phyloP scores from a whole-genome alignment of 2,329 filamentous ascomycete genomes.

The Laburnicola sp. region DNA sequence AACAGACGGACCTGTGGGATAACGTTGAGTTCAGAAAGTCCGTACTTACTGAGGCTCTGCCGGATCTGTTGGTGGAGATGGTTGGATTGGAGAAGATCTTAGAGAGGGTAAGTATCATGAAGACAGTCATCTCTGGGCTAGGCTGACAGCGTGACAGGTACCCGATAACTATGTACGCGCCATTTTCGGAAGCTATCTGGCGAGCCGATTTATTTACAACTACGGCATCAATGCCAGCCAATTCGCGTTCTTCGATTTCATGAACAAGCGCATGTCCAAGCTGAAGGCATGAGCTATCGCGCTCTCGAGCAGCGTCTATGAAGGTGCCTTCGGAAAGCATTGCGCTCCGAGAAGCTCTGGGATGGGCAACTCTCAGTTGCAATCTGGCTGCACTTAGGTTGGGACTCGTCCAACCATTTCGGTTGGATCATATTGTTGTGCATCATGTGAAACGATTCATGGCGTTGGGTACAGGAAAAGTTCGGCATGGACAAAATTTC shows the following conservation, averaged over 20 bases:
- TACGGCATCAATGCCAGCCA: constrained; percentile 91
- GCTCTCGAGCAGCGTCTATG: not conserved
- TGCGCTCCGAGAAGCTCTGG: too few relatives aligned
- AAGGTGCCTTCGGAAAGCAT: too few relatives aligned
- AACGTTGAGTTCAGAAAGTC: constrained; percentile 75
- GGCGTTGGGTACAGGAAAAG: constrained; percentile 3
- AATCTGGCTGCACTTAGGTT: too few relatives aligned
- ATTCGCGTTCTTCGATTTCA: constrained; percentile 97
- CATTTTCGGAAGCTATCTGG: constrained; percentile 95
- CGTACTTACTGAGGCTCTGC: constrained; percentile 83
- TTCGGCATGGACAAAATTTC: not conserved
- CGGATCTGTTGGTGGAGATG: constrained; percentile 80
- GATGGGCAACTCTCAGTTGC: too few relatives aligned
- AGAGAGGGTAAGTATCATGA: constrained; percentile 61
- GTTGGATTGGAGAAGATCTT: constrained; percentile 90
- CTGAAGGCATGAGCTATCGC: constrained; percentile 19
- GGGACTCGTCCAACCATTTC: too few relatives aligned
- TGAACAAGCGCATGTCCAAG: constrained; percentile 54
- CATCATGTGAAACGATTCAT: not conserved
- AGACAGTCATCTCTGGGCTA: not conserved
- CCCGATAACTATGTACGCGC: constrained; percentile 89
- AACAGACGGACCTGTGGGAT: constrained; percentile 89
- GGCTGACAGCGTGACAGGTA: constrained; percentile 56
- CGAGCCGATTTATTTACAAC: constrained; percentile 94
- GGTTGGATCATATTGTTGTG: not conserved